Conservation (phyloP, 2,329 filamentous ascomycete genomes). For the Harringtonia aguacate region DNA sequence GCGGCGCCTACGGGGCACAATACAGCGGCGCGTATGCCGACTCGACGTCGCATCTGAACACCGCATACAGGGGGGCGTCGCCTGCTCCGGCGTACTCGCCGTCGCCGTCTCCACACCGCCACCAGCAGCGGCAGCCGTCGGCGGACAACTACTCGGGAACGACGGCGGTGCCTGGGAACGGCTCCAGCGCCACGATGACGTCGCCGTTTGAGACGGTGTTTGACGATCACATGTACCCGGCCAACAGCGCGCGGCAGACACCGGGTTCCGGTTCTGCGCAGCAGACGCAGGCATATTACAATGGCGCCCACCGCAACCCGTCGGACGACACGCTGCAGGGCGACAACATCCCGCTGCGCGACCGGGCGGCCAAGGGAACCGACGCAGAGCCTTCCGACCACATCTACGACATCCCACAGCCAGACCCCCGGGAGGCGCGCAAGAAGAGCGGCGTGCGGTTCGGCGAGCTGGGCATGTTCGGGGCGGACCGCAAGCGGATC, state of each 20-base stretch:
- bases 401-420: slow-evolving; percentile 45
- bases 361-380: slow-evolving; percentile 30
- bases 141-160: slow-evolving; percentile 16
- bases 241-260: slow-evolving; percentile 29
- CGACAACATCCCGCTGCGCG: slow-evolving; percentile 48
- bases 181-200: slow-evolving; percentile 9
- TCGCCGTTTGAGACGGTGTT: slow-evolving; percentile 55
- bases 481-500: slow-evolving; percentile 40
- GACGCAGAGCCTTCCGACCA: slow-evolving; percentile 41
- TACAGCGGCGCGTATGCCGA: slow-evolving; percentile 5
- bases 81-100: slow-evolving; percentile 7
- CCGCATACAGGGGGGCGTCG: slow-evolving; percentile 4
- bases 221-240: slow-evolving; percentile 56
- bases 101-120: slow-evolving; percentile 21
- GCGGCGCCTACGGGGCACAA: slow-evolving; percentile 15
- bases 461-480: slow-evolving; percentile 50
- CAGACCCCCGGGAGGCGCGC: slow-evolving; percentile 13
- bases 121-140: slow-evolving; percentile 17
- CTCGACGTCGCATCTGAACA: no score
- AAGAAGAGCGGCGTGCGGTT: slow-evolving; percentile 28
- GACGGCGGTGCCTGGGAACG: slow-evolving; percentile 9
- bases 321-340: slow-evolving; percentile 24
- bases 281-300: slow-evolving; percentile 43
- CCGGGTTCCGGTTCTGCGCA: no score
- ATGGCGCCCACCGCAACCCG: slow-evolving; percentile 37